These are phyloP conservation scores for Umbellularia californica DNA, from an alignment of 164 flowering plant genomes.

Conservation along the genomic window DNA sequence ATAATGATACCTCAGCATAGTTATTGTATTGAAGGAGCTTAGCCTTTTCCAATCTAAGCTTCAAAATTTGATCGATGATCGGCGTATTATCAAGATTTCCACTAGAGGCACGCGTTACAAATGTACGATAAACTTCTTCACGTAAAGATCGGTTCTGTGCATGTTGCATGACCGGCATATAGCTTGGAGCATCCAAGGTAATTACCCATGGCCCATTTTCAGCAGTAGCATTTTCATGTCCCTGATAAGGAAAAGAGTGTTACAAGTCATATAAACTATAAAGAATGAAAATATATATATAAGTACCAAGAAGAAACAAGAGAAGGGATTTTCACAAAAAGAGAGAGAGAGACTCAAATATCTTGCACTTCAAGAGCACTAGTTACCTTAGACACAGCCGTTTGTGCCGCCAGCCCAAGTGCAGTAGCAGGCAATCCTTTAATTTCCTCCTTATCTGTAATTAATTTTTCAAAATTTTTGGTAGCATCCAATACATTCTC, in stretches of 20 bases:
- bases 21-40: constrained; percentile 84
- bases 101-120: constrained; percentile 76
- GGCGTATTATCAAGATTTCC: constrained; percentile 85
- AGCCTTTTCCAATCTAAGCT: constrained; percentile 90
- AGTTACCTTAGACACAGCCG: constrained; percentile 82
- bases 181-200: constrained; percentile 92
- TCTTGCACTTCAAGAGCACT: neutral
- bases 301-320: neutral
- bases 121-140: constrained; percentile 88
- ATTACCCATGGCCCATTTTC: constrained; percentile 97
- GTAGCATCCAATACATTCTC: constrained; percentile 97
- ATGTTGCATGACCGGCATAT: constrained; percentile 87
- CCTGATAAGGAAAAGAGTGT: constrained; percentile 34
- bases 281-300: neutral
- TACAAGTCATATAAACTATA: neutral
- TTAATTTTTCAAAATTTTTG: constrained; percentile 82
- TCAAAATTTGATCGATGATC: constrained; percentile 75
- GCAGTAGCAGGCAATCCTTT: constrained; percentile 92
- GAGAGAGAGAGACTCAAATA: neutral
- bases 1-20: constrained; percentile 75
- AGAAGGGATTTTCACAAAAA: neutral
- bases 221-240: constrained; percentile 87
- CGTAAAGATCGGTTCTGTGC: constrained; percentile 74
- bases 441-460: constrained; percentile 80
- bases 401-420: constrained; percentile 88